phyloP scores from a whole-genome alignment of 371 early-diverging fungal species.

The Mortierella sp. region DNA sequence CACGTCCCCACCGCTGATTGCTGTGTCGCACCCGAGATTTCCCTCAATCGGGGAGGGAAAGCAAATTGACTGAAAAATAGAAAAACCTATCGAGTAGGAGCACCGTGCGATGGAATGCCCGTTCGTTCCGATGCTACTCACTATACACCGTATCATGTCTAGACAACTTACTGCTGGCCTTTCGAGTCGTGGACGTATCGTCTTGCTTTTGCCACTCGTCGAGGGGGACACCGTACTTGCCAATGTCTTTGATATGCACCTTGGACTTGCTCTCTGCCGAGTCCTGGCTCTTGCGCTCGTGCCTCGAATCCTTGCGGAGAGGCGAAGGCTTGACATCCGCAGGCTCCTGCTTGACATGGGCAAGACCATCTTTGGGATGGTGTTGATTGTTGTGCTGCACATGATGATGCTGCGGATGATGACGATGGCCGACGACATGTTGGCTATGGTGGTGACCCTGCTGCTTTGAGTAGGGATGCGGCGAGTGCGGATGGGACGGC shows the following conservation, averaged over 20 bases:
- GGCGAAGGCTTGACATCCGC: slow-evolving; percentile 34
- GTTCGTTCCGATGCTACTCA: not conserved
- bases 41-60: too few relatives aligned
- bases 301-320: slow-evolving; percentile 44
- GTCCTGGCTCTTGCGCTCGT: slow-evolving; percentile 29
- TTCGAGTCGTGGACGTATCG: slow-evolving; percentile 6
- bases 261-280: slow-evolving; percentile 22
- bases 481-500: slow-evolving; percentile 27
- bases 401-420: slow-evolving; percentile 15
- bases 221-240: slow-evolving; percentile 50
- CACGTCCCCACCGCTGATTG: too few relatives aligned
- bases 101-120: too few relatives aligned
- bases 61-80: not conserved
- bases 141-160: not conserved
- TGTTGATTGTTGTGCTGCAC: slow-evolving; percentile 15
- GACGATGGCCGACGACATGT: slow-evolving; percentile 23
- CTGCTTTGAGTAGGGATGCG: slow-evolving; percentile 41
- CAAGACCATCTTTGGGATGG: slow-evolving; percentile 5
- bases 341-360: slow-evolving; percentile 37
- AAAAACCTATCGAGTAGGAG: not conserved
- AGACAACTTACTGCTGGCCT: slow-evolving; percentile 31
- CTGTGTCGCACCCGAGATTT: too few relatives aligned
- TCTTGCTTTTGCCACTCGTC: slow-evolving; percentile 55
- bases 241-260: slow-evolving; percentile 49
- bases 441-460: slow-evolving; percentile 11